These are phyloP conservation scores for Curvularia sp. DNA, from an alignment of 2,329 filamentous ascomycete genomes.

Conservation along the genomic window DNA sequence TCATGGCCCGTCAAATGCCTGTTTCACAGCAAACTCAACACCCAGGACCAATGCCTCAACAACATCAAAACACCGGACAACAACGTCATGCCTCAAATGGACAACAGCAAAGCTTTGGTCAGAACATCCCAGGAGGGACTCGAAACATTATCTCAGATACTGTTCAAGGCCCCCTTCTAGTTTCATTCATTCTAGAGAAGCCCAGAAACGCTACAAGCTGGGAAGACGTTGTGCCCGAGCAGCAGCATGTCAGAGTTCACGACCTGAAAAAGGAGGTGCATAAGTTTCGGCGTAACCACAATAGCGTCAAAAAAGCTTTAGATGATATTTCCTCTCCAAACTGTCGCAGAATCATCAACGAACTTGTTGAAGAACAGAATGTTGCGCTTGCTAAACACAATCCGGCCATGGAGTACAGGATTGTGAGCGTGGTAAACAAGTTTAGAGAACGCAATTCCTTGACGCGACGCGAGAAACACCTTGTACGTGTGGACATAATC, in stretches of 20 bases:
- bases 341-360: constrained; percentile 34
- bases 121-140: constrained; percentile 19
- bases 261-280: constrained; percentile 33
- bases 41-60: constrained; percentile 18
- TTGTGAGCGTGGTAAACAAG: constrained; percentile 39
- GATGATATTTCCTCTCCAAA: constrained; percentile 38
- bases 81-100: constrained; percentile 24
- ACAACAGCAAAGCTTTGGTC: constrained; percentile 18
- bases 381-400: constrained; percentile 30
- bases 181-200: constrained; percentile 39
- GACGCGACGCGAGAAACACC: constrained; percentile 21
- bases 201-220: constrained; percentile 31
- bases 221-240: constrained; percentile 36
- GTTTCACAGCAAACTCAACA: constrained; percentile 19
- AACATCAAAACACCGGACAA: constrained; percentile 30
- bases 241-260: constrained; percentile 31
- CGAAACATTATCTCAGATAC: constrained; percentile 12
- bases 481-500: constrained; percentile 39
- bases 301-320: constrained; percentile 30
- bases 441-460: constrained; percentile 17
- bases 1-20: constrained; percentile 25
- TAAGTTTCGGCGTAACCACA: constrained; percentile 31
- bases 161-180: constrained; percentile 33
- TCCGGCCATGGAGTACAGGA: constrained; percentile 34
- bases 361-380: constrained; percentile 42